Conservation (phyloP, 495 filamentous ascomycete species). For the Aspergillus avenaceus region DNA sequence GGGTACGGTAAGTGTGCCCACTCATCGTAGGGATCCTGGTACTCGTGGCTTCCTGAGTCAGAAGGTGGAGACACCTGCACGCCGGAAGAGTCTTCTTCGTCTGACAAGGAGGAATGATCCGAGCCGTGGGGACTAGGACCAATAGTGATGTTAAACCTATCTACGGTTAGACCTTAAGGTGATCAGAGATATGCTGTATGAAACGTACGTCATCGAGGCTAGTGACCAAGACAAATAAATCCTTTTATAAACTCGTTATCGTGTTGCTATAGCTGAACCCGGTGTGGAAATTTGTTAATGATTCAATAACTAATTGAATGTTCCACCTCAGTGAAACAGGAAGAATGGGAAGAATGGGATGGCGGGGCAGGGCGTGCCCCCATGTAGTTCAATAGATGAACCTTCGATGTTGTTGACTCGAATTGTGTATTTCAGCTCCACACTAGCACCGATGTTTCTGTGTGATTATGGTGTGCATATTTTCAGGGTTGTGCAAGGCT, state of each 20-base stretch:
- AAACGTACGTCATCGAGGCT: conserved; percentile 17
- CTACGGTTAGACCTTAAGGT: not conserved
- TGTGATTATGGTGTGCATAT: not conserved
- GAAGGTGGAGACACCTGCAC: conserved; percentile 47
- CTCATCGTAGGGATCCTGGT: conserved; percentile 46
- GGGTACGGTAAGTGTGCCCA: conserved; percentile 48
- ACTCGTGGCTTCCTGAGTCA: conserved; percentile 46
- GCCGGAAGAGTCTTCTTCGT: conserved; percentile 54
- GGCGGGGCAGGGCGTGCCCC: not conserved
- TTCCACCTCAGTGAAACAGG: no score
- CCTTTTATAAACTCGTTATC: no score
- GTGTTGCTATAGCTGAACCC: no score
- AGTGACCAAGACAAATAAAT: not conserved
- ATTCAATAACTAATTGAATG: no score
- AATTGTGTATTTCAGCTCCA: not conserved
- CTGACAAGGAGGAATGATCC: conserved; percentile 39
- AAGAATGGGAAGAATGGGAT: not conserved
- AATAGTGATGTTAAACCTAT: conserved; percentile 50
- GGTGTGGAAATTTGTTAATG: no score
- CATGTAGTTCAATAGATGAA: not conserved
- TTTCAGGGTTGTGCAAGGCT: not conserved
- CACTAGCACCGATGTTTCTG: not conserved
- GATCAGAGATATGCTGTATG: not conserved
- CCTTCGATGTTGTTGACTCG: no score
- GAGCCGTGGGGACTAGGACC: conserved; percentile 37